Percentiles rank a stretch among this genome's conserved stretches.
phyloP scores from a whole-genome alignment of 306 rosid genomes.

The Biancaea sappan region DNA sequence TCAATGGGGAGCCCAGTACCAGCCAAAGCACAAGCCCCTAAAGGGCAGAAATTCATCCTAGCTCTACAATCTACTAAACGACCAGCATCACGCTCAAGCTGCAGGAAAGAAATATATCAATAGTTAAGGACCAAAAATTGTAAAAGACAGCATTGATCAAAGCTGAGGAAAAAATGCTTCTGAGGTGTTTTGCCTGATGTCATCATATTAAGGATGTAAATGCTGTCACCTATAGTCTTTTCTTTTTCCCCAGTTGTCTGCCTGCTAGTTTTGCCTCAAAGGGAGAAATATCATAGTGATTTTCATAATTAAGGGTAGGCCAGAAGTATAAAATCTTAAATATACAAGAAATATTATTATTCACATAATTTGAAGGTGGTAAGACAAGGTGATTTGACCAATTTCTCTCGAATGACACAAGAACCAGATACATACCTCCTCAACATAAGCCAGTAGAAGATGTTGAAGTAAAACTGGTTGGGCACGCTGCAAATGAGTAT shows the following conservation, averaged over 20 bases:
- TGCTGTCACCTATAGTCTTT: neutral
- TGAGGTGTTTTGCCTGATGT: too few species aligned
- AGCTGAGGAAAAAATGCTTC: neutral
- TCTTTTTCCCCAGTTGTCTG: neutral
- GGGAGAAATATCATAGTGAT: neutral
- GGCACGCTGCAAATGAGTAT: conserved; percentile 91
- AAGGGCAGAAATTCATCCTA: conserved; percentile 83
- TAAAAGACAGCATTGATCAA: neutral
- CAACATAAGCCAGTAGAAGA: conserved; percentile 84
- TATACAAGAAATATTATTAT: neutral
- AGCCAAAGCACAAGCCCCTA: conserved; percentile 99
- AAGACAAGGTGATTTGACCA: neutral
- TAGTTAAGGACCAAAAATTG: neutral
- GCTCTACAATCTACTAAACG: conserved; percentile 86
- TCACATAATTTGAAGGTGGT: conserved; percentile 1
- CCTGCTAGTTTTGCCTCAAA: neutral
- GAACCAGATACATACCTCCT: conserved; percentile 61
- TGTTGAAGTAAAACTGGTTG: conserved; percentile 91
- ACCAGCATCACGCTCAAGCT: conserved; percentile 93
- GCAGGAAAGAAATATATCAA: conserved; percentile 41
- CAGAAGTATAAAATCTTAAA: neutral
- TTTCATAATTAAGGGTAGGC: neutral
- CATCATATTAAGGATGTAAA: neutral
- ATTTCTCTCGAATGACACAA: neutral
- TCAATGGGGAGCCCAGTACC: conserved; percentile 99